Percentiles rank a stretch among this genome's conserved stretches.
Conservation (phyloP, 305 asterid species). For the Fraxinus angustifolia region DNA sequence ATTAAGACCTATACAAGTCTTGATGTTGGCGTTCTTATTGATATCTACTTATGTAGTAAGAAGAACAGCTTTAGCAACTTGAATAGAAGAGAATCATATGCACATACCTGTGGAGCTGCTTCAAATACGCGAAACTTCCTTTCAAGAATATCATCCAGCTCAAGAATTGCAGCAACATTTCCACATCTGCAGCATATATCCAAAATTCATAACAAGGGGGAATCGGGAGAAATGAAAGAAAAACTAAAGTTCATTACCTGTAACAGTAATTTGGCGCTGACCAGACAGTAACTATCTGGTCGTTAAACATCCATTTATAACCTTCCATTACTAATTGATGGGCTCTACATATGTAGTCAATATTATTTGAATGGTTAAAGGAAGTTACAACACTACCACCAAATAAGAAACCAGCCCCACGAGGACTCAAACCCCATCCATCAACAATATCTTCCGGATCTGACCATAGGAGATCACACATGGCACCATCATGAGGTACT, state of each 20-base stretch:
- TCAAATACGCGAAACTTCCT: constrained; percentile 77
- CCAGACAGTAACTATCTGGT: constrained; percentile 96
- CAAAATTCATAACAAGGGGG: constrained; percentile 1
- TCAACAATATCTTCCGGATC: constrained; percentile 95
- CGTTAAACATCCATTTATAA: constrained; percentile 88
- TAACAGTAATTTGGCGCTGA: constrained; percentile 97
- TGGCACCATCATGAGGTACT: constrained; percentile 97
- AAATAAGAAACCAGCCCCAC: constrained; percentile 92
- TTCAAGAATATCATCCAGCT: constrained; percentile 77
- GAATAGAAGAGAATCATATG: constrained; percentile 15
- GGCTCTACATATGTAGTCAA: constrained; percentile 92
- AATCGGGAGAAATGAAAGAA: background rate
- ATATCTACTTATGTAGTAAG: background rate
- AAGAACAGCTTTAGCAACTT: background rate
- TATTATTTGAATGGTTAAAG: constrained; percentile 74
- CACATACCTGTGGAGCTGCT: constrained; percentile 86
- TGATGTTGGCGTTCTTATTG: background rate
- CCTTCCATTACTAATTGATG: constrained; percentile 99
- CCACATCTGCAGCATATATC: constrained; percentile 64
- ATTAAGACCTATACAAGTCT: background rate
- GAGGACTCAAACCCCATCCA: constrained; percentile 98
- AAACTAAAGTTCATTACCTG: constrained; percentile 44
- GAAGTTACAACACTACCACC: constrained; percentile 86
- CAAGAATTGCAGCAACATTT: constrained; percentile 91
- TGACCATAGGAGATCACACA: constrained; percentile 99